Evolutionary conservation across 345 rosid species (phyloP).

Genomic region (Citrus trifoliata): DNA sequence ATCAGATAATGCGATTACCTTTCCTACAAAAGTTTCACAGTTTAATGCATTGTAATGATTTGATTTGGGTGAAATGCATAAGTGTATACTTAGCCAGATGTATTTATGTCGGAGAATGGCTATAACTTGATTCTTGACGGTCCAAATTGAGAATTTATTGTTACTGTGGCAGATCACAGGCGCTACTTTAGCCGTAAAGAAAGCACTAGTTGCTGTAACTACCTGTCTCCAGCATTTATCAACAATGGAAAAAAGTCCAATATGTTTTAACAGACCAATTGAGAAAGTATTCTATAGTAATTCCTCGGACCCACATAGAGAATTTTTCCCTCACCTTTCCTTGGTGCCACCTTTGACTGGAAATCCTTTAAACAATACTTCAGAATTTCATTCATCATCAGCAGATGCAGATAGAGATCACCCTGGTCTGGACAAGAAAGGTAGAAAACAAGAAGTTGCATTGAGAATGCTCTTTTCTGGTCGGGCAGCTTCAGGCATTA

Average conservation of each 20-base stretch:
- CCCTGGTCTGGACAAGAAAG: slow-evolving; percentile 10
- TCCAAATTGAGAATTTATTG: neutral
- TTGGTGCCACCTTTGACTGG: slow-evolving; percentile 20
- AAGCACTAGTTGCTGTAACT: slow-evolving; percentile 57
- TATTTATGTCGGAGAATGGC: no score
- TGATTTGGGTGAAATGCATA: neutral
- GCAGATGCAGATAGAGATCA: slow-evolving; percentile 17
- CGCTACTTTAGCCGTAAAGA: slow-evolving; percentile 51
- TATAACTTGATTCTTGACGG: neutral
- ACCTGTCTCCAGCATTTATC: slow-evolving; percentile 37
- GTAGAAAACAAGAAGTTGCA: slow-evolving; percentile 32
- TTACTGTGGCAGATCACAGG: slow-evolving; percentile 49
- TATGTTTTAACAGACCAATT: slow-evolving; percentile 17
- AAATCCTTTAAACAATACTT: slow-evolving; percentile 16
- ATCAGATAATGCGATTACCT: neutral
- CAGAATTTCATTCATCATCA: slow-evolving; percentile 18
- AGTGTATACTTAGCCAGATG: neutral
- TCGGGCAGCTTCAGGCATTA: slow-evolving; percentile 55
- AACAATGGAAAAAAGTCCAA: slow-evolving; percentile 21
- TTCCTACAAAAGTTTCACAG: neutral
- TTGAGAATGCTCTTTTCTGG: slow-evolving; percentile 51
- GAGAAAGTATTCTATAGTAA: slow-evolving; percentile 22
- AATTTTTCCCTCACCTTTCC: slow-evolving; percentile 52
- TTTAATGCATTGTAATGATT: neutral
- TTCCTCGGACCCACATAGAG: slow-evolving; percentile 39